These are phyloP conservation scores for Epichloe glyceriae DNA, from an alignment of 2,329 filamentous ascomycete genomes.

Conservation along the genomic window DNA sequence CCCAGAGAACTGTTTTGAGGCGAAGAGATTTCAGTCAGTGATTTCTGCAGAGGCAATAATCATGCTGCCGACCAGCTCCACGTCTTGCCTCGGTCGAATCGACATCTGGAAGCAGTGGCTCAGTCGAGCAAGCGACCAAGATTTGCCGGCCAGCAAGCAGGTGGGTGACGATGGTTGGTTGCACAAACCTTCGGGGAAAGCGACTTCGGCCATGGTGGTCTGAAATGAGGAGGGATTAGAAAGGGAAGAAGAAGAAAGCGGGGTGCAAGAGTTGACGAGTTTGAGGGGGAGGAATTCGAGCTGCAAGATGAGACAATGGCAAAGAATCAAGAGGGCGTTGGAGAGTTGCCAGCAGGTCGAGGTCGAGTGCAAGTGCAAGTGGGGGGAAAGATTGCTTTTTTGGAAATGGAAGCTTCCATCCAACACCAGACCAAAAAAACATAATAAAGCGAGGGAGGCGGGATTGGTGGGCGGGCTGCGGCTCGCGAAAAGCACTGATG, in stretches of 20 bases:
- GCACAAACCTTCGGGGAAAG: conserved; percentile 26
- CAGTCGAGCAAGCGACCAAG: background rate
- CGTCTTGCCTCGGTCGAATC: background rate
- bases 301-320: background rate
- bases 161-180: background rate
- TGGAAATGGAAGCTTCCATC: conserved; percentile 2
- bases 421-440: too few species aligned
- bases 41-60: background rate
- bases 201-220: conserved; percentile 16
- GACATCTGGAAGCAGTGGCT: background rate
- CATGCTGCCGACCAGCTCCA: background rate
- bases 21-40: background rate
- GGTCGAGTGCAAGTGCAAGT: too few species aligned
- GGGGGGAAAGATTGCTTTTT: background rate
- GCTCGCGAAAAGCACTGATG: background rate
- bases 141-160: background rate
- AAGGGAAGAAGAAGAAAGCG: conserved; percentile 2
- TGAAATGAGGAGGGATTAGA: background rate
- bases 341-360: background rate
- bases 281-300: background rate
- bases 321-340: background rate
- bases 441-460: background rate
- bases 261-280: background rate
- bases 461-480: conserved; percentile 3
- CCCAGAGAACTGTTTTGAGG: conserved; percentile 68